Conservation (phyloP, 495 filamentous ascomycete species). For the Lasiosphaeria miniovina region DNA sequence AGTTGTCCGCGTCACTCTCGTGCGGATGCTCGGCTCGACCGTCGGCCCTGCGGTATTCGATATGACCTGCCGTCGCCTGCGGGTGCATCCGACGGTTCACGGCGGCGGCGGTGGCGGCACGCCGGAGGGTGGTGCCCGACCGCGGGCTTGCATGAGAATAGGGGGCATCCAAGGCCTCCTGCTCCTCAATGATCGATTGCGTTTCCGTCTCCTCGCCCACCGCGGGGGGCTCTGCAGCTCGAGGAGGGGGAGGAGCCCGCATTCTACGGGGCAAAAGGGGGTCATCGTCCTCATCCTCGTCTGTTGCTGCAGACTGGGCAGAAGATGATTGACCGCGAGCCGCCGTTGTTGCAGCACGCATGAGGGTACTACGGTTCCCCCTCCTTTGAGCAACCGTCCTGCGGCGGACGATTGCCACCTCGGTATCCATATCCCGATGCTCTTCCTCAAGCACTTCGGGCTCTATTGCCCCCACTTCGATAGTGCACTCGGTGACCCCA, state of each 20-base stretch:
- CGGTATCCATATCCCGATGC: slow-evolving; percentile 71
- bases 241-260: slow-evolving; percentile 18
- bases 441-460: slow-evolving; percentile 72
- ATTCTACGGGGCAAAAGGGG: slow-evolving; percentile 42
- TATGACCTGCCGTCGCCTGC: slow-evolving; percentile 34
- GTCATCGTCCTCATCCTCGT: slow-evolving; percentile 38
- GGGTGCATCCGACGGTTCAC: slow-evolving; percentile 60
- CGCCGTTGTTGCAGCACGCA: slow-evolving; percentile 33
- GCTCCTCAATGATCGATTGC: slow-evolving; percentile 45
- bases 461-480: slow-evolving; percentile 71
- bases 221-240: slow-evolving; percentile 17
- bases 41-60: slow-evolving; percentile 57
- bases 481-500: slow-evolving; percentile 51
- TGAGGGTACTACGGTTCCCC: slow-evolving; percentile 35
- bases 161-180: slow-evolving; percentile 61
- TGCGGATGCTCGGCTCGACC: slow-evolving; percentile 70
- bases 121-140: slow-evolving; percentile 68
- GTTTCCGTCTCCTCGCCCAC: slow-evolving; percentile 28
- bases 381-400: slow-evolving; percentile 63
- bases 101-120: slow-evolving; percentile 75
- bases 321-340: slow-evolving; percentile 24
- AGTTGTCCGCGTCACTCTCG: slow-evolving; percentile 88
- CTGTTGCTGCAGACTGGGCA: slow-evolving; percentile 17
- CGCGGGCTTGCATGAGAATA: slow-evolving; percentile 79
- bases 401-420: slow-evolving; percentile 77